Percentiles rank a stretch among this genome's conserved stretches.
Evolutionary conservation across 139 green algal genomes (phyloP).

Genomic region (Deuterostichococcus epilithicus): DNA sequence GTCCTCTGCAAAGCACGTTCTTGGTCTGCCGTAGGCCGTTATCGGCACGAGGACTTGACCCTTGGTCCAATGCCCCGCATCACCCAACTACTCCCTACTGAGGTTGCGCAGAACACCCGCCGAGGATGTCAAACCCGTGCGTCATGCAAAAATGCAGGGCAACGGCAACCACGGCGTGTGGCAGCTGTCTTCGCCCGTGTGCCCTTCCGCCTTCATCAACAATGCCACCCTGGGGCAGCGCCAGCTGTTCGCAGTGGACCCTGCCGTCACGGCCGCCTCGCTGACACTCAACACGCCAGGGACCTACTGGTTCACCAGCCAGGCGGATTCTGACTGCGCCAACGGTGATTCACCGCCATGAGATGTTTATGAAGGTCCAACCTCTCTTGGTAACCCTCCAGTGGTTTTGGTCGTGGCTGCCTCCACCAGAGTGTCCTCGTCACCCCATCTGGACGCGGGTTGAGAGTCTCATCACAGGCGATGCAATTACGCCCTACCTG

Average conservation of each 20-base stretch:
- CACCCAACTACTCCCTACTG: no score
- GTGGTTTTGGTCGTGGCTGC: neutral
- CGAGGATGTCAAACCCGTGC: no score
- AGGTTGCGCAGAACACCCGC: neutral
- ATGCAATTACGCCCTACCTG: no score
- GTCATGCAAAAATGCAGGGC: neutral
- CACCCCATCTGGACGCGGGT: no score
- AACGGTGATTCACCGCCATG: neutral
- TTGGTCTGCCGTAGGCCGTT: no score
- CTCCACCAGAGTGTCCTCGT: no score
- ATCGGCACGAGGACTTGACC: no score
- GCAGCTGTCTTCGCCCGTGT: neutral
- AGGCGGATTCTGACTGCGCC: neutral
- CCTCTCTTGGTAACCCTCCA: no score
- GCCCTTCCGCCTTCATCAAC: neutral
- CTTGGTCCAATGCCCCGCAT: no score
- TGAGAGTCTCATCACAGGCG: neutral
- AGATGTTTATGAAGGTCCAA: no score
- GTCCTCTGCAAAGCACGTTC: no score
- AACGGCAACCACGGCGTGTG: neutral
- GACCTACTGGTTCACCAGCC: slow-evolving; percentile 1
- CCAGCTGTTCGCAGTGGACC: neutral
- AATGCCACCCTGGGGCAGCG: neutral
- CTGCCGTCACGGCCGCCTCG: neutral
- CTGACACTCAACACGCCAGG: neutral